Base-by-base conservation (phyloP, 106 monocot species). In the Amphibolis antarctica region DNA sequence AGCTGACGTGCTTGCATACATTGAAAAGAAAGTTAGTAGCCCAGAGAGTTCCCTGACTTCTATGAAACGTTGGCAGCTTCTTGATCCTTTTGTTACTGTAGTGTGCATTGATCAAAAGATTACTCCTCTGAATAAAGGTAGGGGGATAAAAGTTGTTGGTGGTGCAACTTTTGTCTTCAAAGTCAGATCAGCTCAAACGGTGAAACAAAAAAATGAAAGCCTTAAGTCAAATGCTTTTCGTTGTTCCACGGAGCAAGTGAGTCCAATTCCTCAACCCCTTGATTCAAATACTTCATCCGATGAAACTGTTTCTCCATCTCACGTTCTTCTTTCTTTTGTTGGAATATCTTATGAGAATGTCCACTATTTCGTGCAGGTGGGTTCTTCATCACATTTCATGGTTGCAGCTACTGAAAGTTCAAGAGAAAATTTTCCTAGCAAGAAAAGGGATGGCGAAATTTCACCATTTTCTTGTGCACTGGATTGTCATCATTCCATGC, bases 11-110 rank as follows among this genome's bases (percentile, higher is more conserved):
- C 13, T 93, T 55, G 59, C 63, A 10, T 75, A 70, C 82, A 21
- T 69, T 29, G 70, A 62, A 48, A 62, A 62, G 10, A 28, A 61
- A 42, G 29, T 23, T 13, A 15, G 20, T 3, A 5, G 15, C 15
- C 28, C 55, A 1, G 50, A 67, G 52, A 57, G 22, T 43, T 73
- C 77, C 42, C 13, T 76, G 10, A 77, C 88, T 23, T 52, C 81
- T 49, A 21, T 75, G 21, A 59, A 79, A 5, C 74, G 83, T 12
- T 93, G 93, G 93, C 63, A 75, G 68, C 71, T 83, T 53, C 81
- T 93, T 25, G 83, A 93, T 75, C 88, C 93, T 30, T 93, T 83
- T 63, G 62, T 93, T 53, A 75, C 82, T 28, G 79, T 89, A 17
- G 81, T 78, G n/a, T 89, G 80, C 55, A 86, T 93, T 59, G 70